A percentile compares a stretch with the other conserved stretches of the same genome.
phyloP scores from a whole-genome alignment of 257 asterid genomes.

The Cordia subcordata region DNA sequence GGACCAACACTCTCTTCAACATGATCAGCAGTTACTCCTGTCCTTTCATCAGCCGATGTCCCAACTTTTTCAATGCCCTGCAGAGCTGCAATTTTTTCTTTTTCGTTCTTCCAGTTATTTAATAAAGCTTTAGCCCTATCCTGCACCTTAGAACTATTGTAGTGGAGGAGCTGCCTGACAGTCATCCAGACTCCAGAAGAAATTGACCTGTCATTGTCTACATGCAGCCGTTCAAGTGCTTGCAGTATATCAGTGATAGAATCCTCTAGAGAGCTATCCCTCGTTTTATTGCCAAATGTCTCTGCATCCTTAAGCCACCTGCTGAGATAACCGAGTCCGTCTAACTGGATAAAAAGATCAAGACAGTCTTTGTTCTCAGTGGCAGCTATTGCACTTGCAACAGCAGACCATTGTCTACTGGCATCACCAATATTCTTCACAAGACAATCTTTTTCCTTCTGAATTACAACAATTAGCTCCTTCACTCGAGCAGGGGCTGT shows the following conservation, averaged over 20 bases:
- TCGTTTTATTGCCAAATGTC: constrained; percentile 28
- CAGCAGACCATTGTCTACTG: constrained; percentile 49
- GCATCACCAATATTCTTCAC: constrained; percentile 35
- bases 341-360: constrained; percentile 49
- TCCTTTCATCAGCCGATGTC: constrained; percentile 22
- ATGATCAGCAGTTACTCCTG: constrained; percentile 9
- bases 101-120: constrained; percentile 42
- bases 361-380: constrained; percentile 57
- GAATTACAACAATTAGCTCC: constrained; percentile 49
- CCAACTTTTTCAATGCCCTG: constrained; percentile 16
- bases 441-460: constrained; percentile 27
- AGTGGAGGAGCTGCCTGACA: constrained; percentile 33
- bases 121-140: constrained; percentile 37
- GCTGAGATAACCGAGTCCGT: constrained; percentile 37
- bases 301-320: constrained; percentile 57
- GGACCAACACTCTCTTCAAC: constrained; percentile 13
- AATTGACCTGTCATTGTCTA: constrained; percentile 30
- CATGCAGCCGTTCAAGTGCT: constrained; percentile 43
- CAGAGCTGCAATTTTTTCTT: constrained; percentile 10
- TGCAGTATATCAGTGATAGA: constrained; percentile 37
- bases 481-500: constrained; percentile 45
- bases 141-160: constrained; percentile 34
- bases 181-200: constrained; percentile 35
- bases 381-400: constrained; percentile 46
- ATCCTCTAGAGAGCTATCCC: constrained; percentile 37